Evolutionary conservation across 305 asterid genomes (phyloP), one percentile per base, ranked within the genome.

Genomic region (Fraxinus paxiana): DNA sequence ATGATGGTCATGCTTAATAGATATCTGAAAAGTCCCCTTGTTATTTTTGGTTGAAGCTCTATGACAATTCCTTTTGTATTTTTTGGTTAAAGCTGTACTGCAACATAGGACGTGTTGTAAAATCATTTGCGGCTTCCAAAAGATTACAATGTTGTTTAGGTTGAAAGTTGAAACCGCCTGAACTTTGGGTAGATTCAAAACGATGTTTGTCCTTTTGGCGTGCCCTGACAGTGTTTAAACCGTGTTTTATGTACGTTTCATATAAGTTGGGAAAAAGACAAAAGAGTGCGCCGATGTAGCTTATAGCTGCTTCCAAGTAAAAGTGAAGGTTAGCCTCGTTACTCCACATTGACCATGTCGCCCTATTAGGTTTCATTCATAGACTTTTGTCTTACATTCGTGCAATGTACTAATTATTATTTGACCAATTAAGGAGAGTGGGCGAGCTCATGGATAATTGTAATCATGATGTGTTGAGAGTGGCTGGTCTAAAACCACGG

Each of bases 161-260:
- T 30, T 67, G 24, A 30, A 41, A 78, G 63, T 51, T 51, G 22
- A 46, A 46, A n/a, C 63, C 9, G 81, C 18, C 78, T 80, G 83
- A 77, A 67, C 41, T 76, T 37, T 73, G 75, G 63, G 22, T 76
- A 73, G 73, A 74, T 77, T 84, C 69, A 8, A 76, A 65, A 79
- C 20, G 74, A 56, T 33, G 5, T 17, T 67, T 79, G 37, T 72
- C 51, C 20, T 73, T 73, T 73, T 8, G 69, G 54, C 38, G 28
- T 28, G 65, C 35, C 3, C 63, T 79, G 67, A 73, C 51, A 13
- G 80, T n/a, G 6, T 75, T 59, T 31, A 73, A 59, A 61, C 37
- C 22, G 34, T 51, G 61, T 26, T 41, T 24, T 75, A 54, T 69
- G 43, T 77, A 56, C 56, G 30, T 70, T 12, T 78, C 34, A 69